Conservation (phyloP, 164 flowering plant genomes). For the Nymphaea thermarum region DNA sequence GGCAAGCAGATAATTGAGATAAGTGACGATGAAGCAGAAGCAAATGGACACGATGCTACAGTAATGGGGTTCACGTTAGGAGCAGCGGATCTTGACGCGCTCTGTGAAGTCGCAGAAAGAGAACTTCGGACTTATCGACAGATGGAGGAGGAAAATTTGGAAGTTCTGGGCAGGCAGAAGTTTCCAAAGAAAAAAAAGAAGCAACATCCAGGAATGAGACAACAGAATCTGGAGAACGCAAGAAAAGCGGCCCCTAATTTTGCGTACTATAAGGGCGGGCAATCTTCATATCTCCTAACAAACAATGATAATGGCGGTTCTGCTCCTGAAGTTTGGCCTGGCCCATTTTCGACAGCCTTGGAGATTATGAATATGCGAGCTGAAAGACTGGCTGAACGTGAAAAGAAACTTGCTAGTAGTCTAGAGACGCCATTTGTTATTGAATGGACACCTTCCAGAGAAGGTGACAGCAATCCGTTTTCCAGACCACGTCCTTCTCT, state of each 20-base stretch:
- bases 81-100: no score
- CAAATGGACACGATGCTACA: background rate
- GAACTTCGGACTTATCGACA: no score
- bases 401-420: background rate
- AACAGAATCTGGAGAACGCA: background rate
- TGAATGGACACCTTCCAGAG: slow-evolving; percentile 43
- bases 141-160: background rate
- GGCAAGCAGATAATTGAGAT: background rate
- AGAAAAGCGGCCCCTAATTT: background rate
- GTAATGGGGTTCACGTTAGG: no score
- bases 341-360: slow-evolving; percentile 88
- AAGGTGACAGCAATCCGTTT: background rate
- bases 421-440: slow-evolving; percentile 6
- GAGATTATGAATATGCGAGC: slow-evolving; percentile 53
- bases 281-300: background rate
- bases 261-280: background rate
- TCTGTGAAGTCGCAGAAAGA: no score
- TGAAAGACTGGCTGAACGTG: slow-evolving; percentile 12
- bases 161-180: background rate
- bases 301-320: slow-evolving; percentile 2
- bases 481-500: slow-evolving; percentile 33
- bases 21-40: background rate
- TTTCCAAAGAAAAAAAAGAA: background rate
- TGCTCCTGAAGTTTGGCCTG: slow-evolving; percentile 81
- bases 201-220: background rate